Conservation (phyloP, 1,139 yeast genomes). For the Chernovozyma sophiae-reginae region DNA sequence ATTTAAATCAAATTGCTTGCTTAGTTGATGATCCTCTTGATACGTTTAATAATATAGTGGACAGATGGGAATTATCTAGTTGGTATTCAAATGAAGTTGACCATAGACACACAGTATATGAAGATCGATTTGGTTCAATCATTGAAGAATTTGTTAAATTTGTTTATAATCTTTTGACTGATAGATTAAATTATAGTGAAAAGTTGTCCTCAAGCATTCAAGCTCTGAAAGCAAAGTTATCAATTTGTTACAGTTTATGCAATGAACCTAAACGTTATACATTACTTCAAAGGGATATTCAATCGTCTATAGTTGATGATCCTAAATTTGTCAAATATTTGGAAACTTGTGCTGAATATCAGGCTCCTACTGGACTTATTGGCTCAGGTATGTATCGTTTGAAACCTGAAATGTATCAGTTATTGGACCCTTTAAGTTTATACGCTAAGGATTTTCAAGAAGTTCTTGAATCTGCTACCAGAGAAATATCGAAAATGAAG, state of each 20-base stretch:
- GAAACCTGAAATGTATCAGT: conserved; percentile 34
- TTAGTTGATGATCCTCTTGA: conserved; percentile 41
- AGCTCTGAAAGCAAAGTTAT: conserved; percentile 24
- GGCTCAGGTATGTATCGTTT: conserved; percentile 43
- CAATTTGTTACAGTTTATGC: conserved; percentile 46
- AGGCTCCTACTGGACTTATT: conserved; percentile 35
- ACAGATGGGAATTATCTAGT: conserved; percentile 55
- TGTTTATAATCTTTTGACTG: conserved; percentile 53
- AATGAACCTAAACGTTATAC: conserved; percentile 55
- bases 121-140: conserved; percentile 50
- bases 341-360: conserved; percentile 38
- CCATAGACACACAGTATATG: conserved; percentile 45
- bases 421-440: conserved; percentile 37
- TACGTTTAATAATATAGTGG: conserved; percentile 45
- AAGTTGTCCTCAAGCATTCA: conserved; percentile 21
- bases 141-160: conserved; percentile 53
- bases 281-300: conserved; percentile 35
- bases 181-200: conserved; percentile 45
- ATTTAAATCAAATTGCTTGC: conserved; percentile 52
- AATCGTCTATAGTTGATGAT: conserved; percentile 30
- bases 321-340: conserved; percentile 35
- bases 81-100: conserved; percentile 47
- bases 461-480: conserved; percentile 29
- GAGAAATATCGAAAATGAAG: conserved; percentile 21
- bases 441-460: conserved; percentile 34